phyloP scores from a whole-genome alignment of 2,329 filamentous ascomycete genomes.

The Fusarium proliferatum region DNA sequence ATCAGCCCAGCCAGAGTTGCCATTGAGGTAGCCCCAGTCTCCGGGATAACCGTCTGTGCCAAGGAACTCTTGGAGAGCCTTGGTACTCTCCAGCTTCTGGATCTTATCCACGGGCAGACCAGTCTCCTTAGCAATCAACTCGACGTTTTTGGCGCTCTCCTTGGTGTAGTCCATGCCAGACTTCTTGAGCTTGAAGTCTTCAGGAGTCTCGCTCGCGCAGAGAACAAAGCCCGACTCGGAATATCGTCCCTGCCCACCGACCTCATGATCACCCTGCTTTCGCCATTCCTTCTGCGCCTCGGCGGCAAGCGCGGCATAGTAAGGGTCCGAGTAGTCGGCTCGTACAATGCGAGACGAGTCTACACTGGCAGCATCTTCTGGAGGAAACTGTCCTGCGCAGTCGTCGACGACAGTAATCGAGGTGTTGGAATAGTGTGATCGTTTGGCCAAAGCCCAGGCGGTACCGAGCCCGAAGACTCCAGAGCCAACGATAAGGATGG shows the following conservation, averaged over 20 bases:
- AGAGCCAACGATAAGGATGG: conserved; percentile 76
- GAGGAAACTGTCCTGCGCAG: conserved; percentile 66
- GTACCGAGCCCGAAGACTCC: conserved; percentile 71
- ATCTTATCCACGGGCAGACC: conserved; percentile 54
- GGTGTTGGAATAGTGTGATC: conserved; percentile 64
- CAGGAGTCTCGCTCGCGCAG: conserved; percentile 62
- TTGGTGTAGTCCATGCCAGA: conserved; percentile 68
- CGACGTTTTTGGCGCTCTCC: conserved; percentile 71
- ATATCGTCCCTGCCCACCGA: conserved; percentile 75
- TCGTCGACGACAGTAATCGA: conserved; percentile 71
- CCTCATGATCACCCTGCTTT: conserved; percentile 62
- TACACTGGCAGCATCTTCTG: conserved; percentile 69
- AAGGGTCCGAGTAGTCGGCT: conserved; percentile 82
- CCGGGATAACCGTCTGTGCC: conserved; percentile 65
- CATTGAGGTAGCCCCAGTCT: conserved; percentile 79
- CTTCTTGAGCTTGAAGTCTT: conserved; percentile 48
- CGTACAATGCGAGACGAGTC: conserved; percentile 74
- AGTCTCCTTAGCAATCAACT: conserved; percentile 56
- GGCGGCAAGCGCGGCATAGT: conserved; percentile 79
- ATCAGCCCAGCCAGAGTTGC: conserved; percentile 82
- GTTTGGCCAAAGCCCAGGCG: conserved; percentile 75
- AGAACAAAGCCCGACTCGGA: conserved; percentile 76
- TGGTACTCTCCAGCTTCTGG: conserved; percentile 56
- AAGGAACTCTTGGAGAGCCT: conserved; percentile 58
- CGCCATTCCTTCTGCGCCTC: conserved; percentile 78